These are phyloP conservation scores for Exophiala lecanii-corni DNA, from an alignment of 2,329 filamentous ascomycete species.

Conservation along the genomic window DNA sequence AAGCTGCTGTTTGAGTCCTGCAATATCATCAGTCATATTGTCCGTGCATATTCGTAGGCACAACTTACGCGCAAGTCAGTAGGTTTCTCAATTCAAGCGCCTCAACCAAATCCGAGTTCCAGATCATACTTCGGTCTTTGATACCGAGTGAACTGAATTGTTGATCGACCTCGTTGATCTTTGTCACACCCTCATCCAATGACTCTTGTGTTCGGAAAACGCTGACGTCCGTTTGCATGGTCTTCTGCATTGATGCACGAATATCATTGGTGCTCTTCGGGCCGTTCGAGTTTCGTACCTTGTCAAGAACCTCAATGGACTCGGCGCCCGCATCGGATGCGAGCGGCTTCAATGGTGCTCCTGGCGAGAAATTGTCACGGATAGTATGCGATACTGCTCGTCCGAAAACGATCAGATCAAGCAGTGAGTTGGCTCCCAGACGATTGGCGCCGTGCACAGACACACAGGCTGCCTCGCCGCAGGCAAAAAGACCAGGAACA, in stretches of 20 bases:
- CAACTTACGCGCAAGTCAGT: conserved; percentile 86
- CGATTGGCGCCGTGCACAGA: conserved; percentile 98
- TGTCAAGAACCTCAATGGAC: conserved; percentile 72
- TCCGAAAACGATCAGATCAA: conserved; percentile 95
- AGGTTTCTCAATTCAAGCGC: conserved; percentile 93
- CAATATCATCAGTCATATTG: no score
- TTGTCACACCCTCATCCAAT: conserved; percentile 86
- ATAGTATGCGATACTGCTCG: conserved; percentile 97
- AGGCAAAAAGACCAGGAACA: conserved; percentile 91
- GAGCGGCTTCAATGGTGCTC: conserved; percentile 40
- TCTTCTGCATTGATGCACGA: conserved; percentile 90
- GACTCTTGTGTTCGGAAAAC: conserved; percentile 95
- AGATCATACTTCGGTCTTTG: conserved; percentile 99
- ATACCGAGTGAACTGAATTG: conserved; percentile 79
- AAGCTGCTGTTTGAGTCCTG: conserved; percentile 71
- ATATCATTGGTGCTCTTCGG: conserved; percentile 85
- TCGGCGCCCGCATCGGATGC: conserved; percentile 4
- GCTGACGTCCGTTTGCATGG: conserved; percentile 94
- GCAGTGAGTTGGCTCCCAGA: conserved; percentile 94
- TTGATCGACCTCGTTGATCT: conserved; percentile 78
- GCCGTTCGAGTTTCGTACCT: conserved; percentile 76
- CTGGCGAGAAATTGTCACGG: conserved; percentile 86
- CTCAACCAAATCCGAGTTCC: conserved; percentile 97
- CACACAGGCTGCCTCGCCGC: conserved; percentile 94
- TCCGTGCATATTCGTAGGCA: no score